These are phyloP conservation scores for Blastomyces silverae DNA, from an alignment of 2,329 filamentous ascomycete genomes.

Conservation along the genomic window DNA sequence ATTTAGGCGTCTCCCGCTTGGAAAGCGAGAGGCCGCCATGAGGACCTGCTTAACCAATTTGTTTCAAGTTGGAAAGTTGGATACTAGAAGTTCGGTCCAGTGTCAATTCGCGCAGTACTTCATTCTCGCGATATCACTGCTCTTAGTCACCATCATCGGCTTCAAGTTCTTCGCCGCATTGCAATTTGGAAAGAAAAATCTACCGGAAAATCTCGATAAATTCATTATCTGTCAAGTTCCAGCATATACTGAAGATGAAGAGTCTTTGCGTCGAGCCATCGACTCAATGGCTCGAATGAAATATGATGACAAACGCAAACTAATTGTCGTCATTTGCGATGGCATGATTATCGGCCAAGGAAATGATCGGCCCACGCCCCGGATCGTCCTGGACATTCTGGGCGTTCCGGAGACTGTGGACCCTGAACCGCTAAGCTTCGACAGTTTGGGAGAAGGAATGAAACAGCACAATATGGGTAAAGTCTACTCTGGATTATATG, in stretches of 20 bases:
- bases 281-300: slow-evolving; percentile 92
- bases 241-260: slow-evolving; percentile 96
- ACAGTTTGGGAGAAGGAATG: slow-evolving; percentile 87
- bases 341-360: slow-evolving; percentile 99
- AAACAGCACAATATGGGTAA: slow-evolving; percentile 99
- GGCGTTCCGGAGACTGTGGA: slow-evolving; percentile 91
- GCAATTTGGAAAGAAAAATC: slow-evolving; percentile 84
- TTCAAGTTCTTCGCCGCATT: slow-evolving; percentile 98
- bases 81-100: slow-evolving; percentile 77
- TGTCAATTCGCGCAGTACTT: slow-evolving; percentile 90
- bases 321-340: slow-evolving; percentile 86
- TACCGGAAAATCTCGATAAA: slow-evolving; percentile 95
- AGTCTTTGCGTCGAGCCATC: slow-evolving; percentile 91
- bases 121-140: slow-evolving; percentile 71
- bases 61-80: slow-evolving; percentile 86
- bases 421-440: slow-evolving; percentile 92
- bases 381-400: slow-evolving; percentile 94
- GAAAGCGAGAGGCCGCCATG: slow-evolving; percentile 52
- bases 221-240: slow-evolving; percentile 98
- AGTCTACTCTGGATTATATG: slow-evolving; percentile 94
- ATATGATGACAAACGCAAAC: slow-evolving; percentile 97
- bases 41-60: slow-evolving; percentile 91
- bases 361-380: slow-evolving; percentile 89
- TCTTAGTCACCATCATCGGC: slow-evolving; percentile 72
- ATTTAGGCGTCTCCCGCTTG: slow-evolving; percentile 59